These are phyloP conservation scores for Diaporthe caulivora DNA, from an alignment of 2,329 filamentous ascomycete species.

Conservation along the genomic window DNA sequence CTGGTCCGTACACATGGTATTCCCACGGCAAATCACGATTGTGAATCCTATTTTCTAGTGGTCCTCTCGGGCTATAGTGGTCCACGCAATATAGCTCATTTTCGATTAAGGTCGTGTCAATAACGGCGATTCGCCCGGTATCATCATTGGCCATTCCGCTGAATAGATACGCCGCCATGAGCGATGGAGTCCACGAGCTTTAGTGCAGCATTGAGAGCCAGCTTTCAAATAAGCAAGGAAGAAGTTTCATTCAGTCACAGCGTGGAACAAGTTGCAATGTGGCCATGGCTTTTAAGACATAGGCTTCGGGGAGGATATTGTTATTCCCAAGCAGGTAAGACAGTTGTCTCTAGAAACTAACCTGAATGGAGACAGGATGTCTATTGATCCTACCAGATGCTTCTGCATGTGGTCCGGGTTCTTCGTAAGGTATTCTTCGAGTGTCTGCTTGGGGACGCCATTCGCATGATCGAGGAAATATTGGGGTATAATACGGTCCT, in stretches of 20 bases:
- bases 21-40: conserved; percentile 14
- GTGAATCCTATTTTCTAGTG: neutral
- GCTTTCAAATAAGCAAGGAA: too few species aligned
- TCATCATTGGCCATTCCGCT: neutral
- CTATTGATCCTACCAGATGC: neutral
- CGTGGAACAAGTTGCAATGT: too few species aligned
- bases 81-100: conserved; percentile 13
- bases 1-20: conserved; percentile 1
- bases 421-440: neutral
- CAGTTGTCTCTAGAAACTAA: too few species aligned
- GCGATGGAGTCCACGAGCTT: conserved; percentile 19
- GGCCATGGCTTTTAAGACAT: too few species aligned
- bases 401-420: conserved; percentile 12
- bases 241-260: too few species aligned
- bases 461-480: neutral
- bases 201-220: too few species aligned
- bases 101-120: conserved; percentile 14
- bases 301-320: too few species aligned
- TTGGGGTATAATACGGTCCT: conserved; percentile 12
- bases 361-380: conserved; percentile 3
- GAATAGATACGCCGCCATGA: conserved; percentile 3
- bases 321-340: too few species aligned
- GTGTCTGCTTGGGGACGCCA: neutral
- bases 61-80: neutral
- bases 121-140: neutral